These are phyloP conservation scores for Spathaspora sp. DNA, from an alignment of 1,139 yeast genomes.

Conservation along the genomic window DNA sequence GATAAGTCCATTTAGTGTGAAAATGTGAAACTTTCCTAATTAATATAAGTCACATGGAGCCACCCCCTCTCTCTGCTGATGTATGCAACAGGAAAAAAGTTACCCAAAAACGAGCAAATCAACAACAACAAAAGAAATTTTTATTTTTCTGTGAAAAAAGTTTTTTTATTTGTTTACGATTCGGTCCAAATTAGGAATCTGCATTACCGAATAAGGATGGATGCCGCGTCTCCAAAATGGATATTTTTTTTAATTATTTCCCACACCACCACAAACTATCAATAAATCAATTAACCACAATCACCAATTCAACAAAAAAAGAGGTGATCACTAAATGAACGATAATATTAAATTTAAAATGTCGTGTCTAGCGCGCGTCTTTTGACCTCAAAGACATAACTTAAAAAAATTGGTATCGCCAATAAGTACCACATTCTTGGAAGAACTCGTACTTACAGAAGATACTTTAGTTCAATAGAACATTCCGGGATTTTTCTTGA, in stretches of 20 bases:
- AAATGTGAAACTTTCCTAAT: not conserved
- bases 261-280: not conserved
- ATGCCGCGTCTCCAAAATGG: not conserved
- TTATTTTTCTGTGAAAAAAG: not conserved
- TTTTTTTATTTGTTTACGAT: constrained; percentile 1
- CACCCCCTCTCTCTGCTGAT: not conserved
- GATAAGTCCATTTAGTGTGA: too few species aligned
- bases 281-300: not conserved
- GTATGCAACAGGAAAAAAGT: not conserved
- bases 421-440: too few species aligned
- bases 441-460: too few species aligned
- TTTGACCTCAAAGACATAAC: too few species aligned
- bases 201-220: not conserved
- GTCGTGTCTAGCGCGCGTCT: too few species aligned
- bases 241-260: too few species aligned
- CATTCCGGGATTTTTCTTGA: too few species aligned
- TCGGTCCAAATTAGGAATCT: constrained; percentile 1
- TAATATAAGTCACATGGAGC: not conserved
- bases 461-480: too few species aligned
- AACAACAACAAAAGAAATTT: not conserved
- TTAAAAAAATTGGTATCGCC: too few species aligned
- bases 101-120: not conserved
- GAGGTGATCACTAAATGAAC: too few species aligned
- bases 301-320: too few species aligned
- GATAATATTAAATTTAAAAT: too few species aligned